phyloP scores from a whole-genome alignment of 1,139 yeast genomes.

The Magnusiomyces clavatus region DNA sequence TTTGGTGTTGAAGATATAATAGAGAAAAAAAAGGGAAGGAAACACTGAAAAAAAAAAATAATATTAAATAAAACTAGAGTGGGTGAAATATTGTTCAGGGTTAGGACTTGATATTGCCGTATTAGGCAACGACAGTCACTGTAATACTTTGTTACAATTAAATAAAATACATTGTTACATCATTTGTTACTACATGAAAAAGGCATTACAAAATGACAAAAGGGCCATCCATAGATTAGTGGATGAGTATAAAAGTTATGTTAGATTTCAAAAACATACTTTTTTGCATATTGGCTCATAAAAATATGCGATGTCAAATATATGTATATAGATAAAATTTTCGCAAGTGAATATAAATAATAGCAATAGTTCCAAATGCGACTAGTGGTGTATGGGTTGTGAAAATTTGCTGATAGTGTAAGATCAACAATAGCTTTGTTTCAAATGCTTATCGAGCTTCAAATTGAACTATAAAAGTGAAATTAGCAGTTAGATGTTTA shows the following conservation, averaged over 20 bases:
- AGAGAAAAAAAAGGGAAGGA: not conserved
- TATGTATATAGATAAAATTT: no score
- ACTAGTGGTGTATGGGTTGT: no score
- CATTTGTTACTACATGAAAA: not conserved
- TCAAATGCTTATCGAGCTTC: conserved; percentile 47
- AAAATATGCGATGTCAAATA: no score
- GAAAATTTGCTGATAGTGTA: not conserved
- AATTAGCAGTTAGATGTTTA: conserved; percentile 7
- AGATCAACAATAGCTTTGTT: not conserved
- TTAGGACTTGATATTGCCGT: not conserved
- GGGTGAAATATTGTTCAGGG: not conserved
- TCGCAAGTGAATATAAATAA: no score
- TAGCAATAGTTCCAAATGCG: no score
- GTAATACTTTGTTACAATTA: not conserved
- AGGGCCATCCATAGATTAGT: no score
- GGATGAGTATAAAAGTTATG: no score
- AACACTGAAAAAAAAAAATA: conserved; percentile 1
- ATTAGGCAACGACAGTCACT: not conserved
- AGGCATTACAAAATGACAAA: not conserved
- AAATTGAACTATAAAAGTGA: conserved; percentile 42
- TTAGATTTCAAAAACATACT: no score
- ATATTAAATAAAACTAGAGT: not conserved
- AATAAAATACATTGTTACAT: not conserved
- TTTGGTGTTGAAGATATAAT: conserved; percentile 13
- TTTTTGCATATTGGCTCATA: no score